Conservation (phyloP, 768 basidiomycete genomes). For the Boletus rubropictus region DNA sequence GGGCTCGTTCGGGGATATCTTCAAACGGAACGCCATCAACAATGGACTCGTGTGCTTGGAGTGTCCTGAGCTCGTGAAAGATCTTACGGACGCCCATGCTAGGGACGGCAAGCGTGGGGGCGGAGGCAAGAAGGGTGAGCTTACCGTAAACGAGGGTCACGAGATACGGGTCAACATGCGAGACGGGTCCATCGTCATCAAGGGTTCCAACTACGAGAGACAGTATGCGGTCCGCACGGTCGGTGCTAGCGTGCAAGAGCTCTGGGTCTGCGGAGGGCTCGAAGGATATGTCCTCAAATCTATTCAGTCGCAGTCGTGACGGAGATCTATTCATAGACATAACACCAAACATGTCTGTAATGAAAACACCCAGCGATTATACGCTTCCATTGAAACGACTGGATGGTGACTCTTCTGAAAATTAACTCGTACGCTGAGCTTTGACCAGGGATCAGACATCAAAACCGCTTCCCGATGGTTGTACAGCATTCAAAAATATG, state of each 20-base stretch:
- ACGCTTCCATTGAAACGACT: not conserved
- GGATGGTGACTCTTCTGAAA: not conserved
- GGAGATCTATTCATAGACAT: not conserved
- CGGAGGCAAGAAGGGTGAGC: slow-evolving; percentile 75
- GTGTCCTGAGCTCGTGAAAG: slow-evolving; percentile 80
- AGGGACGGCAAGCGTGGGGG: slow-evolving; percentile 69
- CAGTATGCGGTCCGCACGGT: slow-evolving; percentile 69
- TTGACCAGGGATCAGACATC: not conserved
- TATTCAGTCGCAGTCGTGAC: slow-evolving; percentile 39
- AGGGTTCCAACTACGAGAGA: slow-evolving; percentile 38
- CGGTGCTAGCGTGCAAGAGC: slow-evolving; percentile 91
- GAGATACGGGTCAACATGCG: slow-evolving; percentile 60
- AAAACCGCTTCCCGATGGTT: not conserved
- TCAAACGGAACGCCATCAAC: slow-evolving; percentile 98
- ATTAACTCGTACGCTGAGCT: too few species aligned
- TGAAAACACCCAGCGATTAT: not conserved
- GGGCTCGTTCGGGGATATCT: slow-evolving; percentile 99
- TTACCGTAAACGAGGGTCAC: slow-evolving; percentile 76
- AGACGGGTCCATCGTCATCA: slow-evolving; percentile 62
- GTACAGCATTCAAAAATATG: not conserved
- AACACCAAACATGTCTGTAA: not conserved
- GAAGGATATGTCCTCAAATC: slow-evolving; percentile 86
- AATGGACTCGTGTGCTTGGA: slow-evolving; percentile 96
- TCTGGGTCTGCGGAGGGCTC: slow-evolving; percentile 93
- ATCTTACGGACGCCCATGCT: slow-evolving; percentile 72